These are phyloP conservation scores for Dryas octopetala DNA, from an alignment of 306 rosid genomes.

Conservation along the genomic window DNA sequence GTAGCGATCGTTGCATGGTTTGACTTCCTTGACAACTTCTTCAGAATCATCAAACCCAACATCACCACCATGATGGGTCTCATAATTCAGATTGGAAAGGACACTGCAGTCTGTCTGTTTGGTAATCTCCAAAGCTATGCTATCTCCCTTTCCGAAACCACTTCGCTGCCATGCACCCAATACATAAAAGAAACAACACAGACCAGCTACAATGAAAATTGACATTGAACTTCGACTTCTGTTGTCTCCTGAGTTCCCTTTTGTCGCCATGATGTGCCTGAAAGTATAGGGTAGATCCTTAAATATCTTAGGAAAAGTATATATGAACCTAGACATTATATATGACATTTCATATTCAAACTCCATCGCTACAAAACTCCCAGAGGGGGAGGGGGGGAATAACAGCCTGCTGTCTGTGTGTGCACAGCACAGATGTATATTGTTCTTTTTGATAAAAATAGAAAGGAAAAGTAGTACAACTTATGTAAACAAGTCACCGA, in stretches of 20 bases:
- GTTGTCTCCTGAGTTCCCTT: constrained; percentile 63
- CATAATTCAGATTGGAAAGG: constrained; percentile 61
- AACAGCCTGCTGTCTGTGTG: not conserved
- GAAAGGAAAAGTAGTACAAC: not conserved
- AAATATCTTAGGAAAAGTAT: not conserved
- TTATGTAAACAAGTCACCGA: not conserved
- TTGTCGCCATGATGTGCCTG: constrained; percentile 63
- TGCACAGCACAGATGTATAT: too few relatives aligned
- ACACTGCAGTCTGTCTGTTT: constrained; percentile 70
- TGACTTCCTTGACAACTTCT: constrained; percentile 41
- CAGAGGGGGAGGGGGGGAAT: not conserved
- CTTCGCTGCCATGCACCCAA: constrained; percentile 88
- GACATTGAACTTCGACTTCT: constrained; percentile 47
- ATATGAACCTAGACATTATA: not conserved
- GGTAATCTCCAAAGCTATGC: constrained; percentile 70
- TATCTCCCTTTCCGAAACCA: constrained; percentile 88
- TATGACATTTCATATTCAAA: not conserved
- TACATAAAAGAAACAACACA: constrained; percentile 79
- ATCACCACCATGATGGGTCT: constrained; percentile 61
- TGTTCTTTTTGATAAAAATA: too few relatives aligned
- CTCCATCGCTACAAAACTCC: not conserved
- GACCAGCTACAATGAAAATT: constrained; percentile 56
- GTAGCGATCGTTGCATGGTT: constrained; percentile 47
- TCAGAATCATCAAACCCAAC: constrained; percentile 38
- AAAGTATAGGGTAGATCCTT: not conserved